Base-by-base conservation (phyloP, 129 eudicot genomes). In the Flaveria trinervia region DNA sequence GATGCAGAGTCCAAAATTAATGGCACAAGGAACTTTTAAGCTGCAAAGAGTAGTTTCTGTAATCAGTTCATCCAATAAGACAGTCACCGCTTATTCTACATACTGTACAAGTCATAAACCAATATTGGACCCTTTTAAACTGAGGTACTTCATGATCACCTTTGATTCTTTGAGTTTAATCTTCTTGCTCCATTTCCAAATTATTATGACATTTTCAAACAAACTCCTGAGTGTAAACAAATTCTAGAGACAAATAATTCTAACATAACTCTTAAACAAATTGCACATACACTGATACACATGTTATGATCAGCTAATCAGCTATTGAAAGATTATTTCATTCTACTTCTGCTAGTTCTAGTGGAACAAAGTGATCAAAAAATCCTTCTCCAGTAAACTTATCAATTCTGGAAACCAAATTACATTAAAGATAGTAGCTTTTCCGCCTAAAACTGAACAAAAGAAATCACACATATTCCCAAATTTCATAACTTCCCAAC, bases 31-130 rank as follows among this genome's bases (percentile, higher is more conserved):
- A 50, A 39, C 9, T 17, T 51, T 15, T 16, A 51, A 9, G 20
- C 73, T 41, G 52, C 46, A 67, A 77, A 54, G 10, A 54, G 23
- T 67, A 41, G 14, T 36, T 66, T 77, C 49, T 1, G 22, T 43
- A 77, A 77, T 67, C 57, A 77, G 18, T 67, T 68, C 81, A 55
- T 54, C 75, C 69, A 68, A 43, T 43, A 55, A 68, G 25, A 51
- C 65, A 9, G 73, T 51, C 56, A n/a, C 26, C 56, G 23, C 12
- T 18, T 15, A 76, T 43, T 66, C 55, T 67, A 52, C 65, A 39
- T 76, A n/a, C 36, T 48, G 62, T 54, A 18, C 5, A 26, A 22
- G 65, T 75, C 51, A 65, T 64, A 50, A 48, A 23, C 60, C 46
- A 25, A 52, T 9, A 28, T 17, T 9, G 30, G 41, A 5, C 8